A percentile compares a stretch with the other conserved stretches of the same genome.
Evolutionary conservation across 768 basidiomycete species (phyloP).

Genomic region (Saitozyma podzolica): DNA sequence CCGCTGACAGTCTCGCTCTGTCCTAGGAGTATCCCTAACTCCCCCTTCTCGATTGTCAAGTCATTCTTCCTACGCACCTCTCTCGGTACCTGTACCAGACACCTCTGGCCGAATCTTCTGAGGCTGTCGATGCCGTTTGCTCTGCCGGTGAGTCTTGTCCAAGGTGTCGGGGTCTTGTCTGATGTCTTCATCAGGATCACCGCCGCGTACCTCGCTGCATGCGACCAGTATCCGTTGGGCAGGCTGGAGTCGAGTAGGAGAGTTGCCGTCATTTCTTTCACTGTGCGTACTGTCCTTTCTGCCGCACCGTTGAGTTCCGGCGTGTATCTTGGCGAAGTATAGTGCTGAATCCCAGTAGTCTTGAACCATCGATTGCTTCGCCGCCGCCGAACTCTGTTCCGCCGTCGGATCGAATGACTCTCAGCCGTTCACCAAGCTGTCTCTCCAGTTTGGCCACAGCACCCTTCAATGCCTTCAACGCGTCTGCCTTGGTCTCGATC

Average conservation of each 20-base stretch:
- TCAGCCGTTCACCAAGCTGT: slow-evolving; percentile 17
- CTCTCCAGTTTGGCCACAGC: slow-evolving; percentile 2
- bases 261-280: neutral
- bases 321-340: slow-evolving; percentile 6
- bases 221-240: slow-evolving; percentile 1
- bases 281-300: neutral
- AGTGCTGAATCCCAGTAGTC: slow-evolving; percentile 7
- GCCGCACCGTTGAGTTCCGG: neutral
- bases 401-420: slow-evolving; percentile 23
- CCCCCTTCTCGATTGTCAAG: slow-evolving; percentile 2
- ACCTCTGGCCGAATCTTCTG: neutral
- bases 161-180: neutral
- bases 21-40: neutral
- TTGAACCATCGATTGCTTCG: slow-evolving; percentile 3
- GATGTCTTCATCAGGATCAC: neutral
- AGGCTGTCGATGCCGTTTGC: neutral
- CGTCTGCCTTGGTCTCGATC: slow-evolving; percentile 1
- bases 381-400: slow-evolving; percentile 20
- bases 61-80: slow-evolving; percentile 1
- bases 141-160: slow-evolving; percentile 2
- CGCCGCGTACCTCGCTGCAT: neutral
- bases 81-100: slow-evolving; percentile 1
- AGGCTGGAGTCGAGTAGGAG: neutral
- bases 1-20: neutral
- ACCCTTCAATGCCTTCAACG: neutral